These are phyloP conservation scores for Plasmodium yoelii DNA, from an alignment of 169 alveolate genomes.

Conservation along the genomic window DNA sequence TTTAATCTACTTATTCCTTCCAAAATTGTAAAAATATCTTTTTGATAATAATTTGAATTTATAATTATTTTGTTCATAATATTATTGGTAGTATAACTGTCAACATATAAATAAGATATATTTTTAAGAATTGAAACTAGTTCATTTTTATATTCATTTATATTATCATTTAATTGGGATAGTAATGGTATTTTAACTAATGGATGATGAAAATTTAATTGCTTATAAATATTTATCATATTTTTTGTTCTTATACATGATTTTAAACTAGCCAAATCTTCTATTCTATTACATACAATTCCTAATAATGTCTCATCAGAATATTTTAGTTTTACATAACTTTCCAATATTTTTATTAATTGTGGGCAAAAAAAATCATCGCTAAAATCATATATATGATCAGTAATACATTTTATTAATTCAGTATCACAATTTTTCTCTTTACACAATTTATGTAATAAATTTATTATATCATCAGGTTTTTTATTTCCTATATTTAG, in stretches of 20 bases:
- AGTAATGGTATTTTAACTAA: conserved; percentile 36
- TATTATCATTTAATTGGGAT: conserved; percentile 23
- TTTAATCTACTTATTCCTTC: conserved; percentile 55
- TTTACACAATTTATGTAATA: conserved; percentile 5
- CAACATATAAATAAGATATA: conserved; percentile 47
- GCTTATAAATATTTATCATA: conserved; percentile 50
- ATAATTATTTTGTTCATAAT: conserved; percentile 32
- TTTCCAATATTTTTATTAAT: conserved; percentile 47
- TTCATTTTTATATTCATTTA: conserved; percentile 61
- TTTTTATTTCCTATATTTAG: conserved; percentile 53
- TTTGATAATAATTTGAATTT: conserved; percentile 54
- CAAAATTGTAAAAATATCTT: conserved; percentile 35
- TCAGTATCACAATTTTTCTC: conserved; percentile 34
- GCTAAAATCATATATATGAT: conserved; percentile 57
- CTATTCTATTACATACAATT: conserved; percentile 35
- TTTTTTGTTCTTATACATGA: conserved; percentile 58
- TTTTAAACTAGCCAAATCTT: conserved; percentile 23
- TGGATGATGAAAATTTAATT: conserved; percentile 69
- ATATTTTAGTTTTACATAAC: conserved; percentile 62
- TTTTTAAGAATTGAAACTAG: conserved; percentile 31
- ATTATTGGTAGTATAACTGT: conserved; percentile 12
- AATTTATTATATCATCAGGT: conserved; percentile 40
- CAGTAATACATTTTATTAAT: conserved; percentile 35
- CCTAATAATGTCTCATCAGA: conserved; percentile 72
- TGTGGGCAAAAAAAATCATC: conserved; percentile 68